Evolutionary conservation across 2,329 filamentous ascomycete species (phyloP), one percentile per base, ranked within the genome.

Genomic region (Trichoderma sp.): DNA sequence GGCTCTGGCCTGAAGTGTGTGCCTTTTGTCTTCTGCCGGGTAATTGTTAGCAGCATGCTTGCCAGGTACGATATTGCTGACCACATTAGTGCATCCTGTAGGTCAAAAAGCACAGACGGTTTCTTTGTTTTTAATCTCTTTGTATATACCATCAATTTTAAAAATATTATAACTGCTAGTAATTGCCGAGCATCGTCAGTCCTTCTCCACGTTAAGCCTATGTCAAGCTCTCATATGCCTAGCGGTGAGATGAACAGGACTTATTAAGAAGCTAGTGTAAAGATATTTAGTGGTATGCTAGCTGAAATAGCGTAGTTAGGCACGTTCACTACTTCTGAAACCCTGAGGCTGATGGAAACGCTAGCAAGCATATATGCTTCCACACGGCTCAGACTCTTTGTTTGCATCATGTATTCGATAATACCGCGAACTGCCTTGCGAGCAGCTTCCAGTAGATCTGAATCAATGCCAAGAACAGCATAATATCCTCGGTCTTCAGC

Each of bases 361-460:
- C 64, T 67, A 26, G 64, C 64, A 30, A 67, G 64, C 64, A 67
- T 67, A 67, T 67, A 67, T 30, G 64, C 64, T 13, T 67, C 64
- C 9, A 28, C 34, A 13, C 28, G 34, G 8, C 15, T 43, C 15
- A 67, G 23, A 32, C n/a, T 36, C 32, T 15, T 67, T 28, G 64
- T 67, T 28, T 67, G 50, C 26, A 58, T 23, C 64, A 67, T 28
- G 17, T 67, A 67, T 36, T 67, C 64, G 8, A 67, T 57, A 30
- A 58, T 43, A 5, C 64, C 64, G 6, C 64, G 64, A 1, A 67
- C 64, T 7, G 64, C 64, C 23, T 67, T 67, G 20, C 53, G 64
- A 28, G 64, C n/a, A 20, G 64, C 64, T 47, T 67, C 53, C 11
- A 67, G 23, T 23, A 67, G 15, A 57, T 67, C 64, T 28, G 64